These are phyloP conservation scores for Friedmanniomyces endolithicus DNA, from an alignment of 495 filamentous ascomycete genomes.

Conservation along the genomic window DNA sequence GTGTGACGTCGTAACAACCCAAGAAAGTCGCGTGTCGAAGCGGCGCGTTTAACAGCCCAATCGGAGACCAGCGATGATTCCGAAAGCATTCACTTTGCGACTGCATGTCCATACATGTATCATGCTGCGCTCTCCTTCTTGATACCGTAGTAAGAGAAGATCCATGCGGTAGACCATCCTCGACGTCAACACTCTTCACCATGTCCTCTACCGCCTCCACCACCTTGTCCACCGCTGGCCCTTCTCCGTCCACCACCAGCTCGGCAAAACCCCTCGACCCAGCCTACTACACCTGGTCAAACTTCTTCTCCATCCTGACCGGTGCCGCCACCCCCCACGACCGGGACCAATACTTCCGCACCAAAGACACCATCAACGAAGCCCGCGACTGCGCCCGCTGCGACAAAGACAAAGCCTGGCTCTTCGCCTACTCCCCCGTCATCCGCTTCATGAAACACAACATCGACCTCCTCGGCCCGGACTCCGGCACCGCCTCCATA, in stretches of 20 bases:
- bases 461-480: slow-evolving; percentile 61
- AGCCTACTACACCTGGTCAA: slow-evolving; percentile 29
- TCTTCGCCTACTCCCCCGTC: slow-evolving; percentile 69
- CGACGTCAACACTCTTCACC: too few relatives aligned
- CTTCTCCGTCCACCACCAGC: slow-evolving; percentile 1
- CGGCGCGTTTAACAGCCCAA: not conserved
- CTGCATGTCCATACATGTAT: too few relatives aligned
- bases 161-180: too few relatives aligned
- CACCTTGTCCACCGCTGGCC: not conserved
- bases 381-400: slow-evolving; percentile 60
- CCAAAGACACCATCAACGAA: slow-evolving; percentile 54
- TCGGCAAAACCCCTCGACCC: slow-evolving; percentile 17
- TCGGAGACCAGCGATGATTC: not conserved
- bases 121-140: too few relatives aligned
- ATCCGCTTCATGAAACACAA: slow-evolving; percentile 74
- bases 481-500: slow-evolving; percentile 32
- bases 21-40: too few relatives aligned
- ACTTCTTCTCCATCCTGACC: slow-evolving; percentile 55
- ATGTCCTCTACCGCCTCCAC: not conserved
- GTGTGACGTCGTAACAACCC: too few relatives aligned
- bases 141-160: too few relatives aligned
- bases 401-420: slow-evolving; percentile 64
- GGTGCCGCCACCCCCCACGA: slow-evolving; percentile 57
- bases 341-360: slow-evolving; percentile 55
- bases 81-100: not conserved